Evolutionary conservation across 1,284 basidiomycete genomes (phyloP), one percentile per base, ranked within the genome.

Genomic region (Mycena sp.): DNA sequence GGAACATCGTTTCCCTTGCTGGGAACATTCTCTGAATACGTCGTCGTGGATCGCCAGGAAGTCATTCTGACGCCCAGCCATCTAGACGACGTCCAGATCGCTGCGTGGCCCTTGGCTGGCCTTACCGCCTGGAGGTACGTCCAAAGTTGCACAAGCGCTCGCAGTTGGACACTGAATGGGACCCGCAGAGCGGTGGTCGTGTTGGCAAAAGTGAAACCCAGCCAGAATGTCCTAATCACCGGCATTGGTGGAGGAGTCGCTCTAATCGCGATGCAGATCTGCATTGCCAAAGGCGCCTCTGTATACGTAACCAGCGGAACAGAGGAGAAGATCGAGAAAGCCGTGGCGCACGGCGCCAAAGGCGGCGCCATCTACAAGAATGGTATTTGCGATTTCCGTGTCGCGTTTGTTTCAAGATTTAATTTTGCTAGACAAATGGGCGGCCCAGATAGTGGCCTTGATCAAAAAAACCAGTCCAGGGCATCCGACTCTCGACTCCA

Each of bases 191-290:
- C 92, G 1, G 80, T 87, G 1, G 81, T 90, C 40, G 84, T 93
- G 37, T 89, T 94, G 69, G 94, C 85, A 0, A 74, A 81, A 5
- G 85, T 94, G 6, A 67, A 84, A 54, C 72, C 78, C 9, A 92
- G 88, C 5, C 87, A 95, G 46, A 91, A 89, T 59, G 81, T 96
- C 32, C 85, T 96, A 37, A 90, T 96, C 58, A 92, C 91, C 2
- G 91, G 91, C 16, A 86, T 90, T 40, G 90, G 89, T n/a, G 89
- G 94, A 12, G 94, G 94, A 7, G 94, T 96, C 28, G 94, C 94
- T 0, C 80, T 96, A 23, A 72, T 87, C 37, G 90, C 92, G 0
- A 76, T 95, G 54, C 94, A 95, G 73, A 77, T 95, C 23, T 92
- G 89, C 70, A 72, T 94, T 1, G 93, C 91, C 0, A 85, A 84